A percentile compares a stretch with the other conserved stretches of the same genome.
Evolutionary conservation across 345 rosid species (phyloP).

Genomic region (Salix udensis): DNA sequence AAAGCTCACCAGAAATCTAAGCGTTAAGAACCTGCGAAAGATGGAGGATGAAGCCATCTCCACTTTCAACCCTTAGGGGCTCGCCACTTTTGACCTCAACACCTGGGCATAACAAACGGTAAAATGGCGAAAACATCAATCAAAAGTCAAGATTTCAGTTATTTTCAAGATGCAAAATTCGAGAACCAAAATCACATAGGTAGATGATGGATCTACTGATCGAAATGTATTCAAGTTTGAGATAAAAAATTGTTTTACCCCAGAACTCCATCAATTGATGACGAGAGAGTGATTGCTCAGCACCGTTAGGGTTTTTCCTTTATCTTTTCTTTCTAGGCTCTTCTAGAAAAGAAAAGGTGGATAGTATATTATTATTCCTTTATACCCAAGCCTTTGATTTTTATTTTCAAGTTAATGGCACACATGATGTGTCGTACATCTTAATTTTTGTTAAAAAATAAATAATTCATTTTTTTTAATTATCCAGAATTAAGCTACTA

Average conservation of each 20-base stretch:
- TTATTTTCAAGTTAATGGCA: no score
- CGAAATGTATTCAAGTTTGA: neutral
- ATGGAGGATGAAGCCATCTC: slow-evolving; percentile 39
- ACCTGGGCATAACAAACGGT: slow-evolving; percentile 34
- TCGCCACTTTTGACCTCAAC: slow-evolving; percentile 56
- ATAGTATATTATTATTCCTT: no score
- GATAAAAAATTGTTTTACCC: slow-evolving; percentile 31
- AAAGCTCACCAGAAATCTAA: neutral
- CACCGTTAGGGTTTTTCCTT: no score
- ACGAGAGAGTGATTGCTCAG: neutral
- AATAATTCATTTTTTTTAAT: no score
- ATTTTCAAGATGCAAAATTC: neutral
- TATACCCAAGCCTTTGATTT: no score
- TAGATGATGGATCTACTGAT: neutral
- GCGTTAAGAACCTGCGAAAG: slow-evolving; percentile 50
- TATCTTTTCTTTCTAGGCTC: no score
- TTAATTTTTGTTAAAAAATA: no score
- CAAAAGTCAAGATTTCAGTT: neutral
- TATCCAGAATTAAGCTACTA: no score
- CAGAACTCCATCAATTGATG: slow-evolving; percentile 48
- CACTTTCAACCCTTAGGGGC: slow-evolving; percentile 32
- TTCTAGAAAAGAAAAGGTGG: no score
- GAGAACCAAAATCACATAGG: neutral
- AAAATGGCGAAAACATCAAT: neutral
- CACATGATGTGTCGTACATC: no score